Evolutionary conservation across 2,329 filamentous ascomycete species (phyloP).

Genomic region (Dothideomycetes sp.): DNA sequence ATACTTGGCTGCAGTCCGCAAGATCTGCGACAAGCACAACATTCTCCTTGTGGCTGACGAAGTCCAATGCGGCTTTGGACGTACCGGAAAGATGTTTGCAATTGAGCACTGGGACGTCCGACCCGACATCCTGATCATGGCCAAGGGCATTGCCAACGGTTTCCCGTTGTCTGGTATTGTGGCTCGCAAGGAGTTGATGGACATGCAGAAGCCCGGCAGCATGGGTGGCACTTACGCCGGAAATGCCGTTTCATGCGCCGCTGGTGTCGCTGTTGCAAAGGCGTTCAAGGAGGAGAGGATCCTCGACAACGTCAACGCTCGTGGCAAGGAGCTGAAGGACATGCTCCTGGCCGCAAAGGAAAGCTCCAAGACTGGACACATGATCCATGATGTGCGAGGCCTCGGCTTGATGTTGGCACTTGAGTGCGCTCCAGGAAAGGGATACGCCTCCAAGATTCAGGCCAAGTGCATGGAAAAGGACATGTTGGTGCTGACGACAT

Average conservation of each 20-base stretch:
- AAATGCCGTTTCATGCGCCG: slow-evolving; percentile 27
- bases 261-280: slow-evolving; percentile 24
- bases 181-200: slow-evolving; percentile 25
- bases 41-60: slow-evolving; percentile 34
- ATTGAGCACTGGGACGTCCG: slow-evolving; percentile 31
- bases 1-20: slow-evolving; percentile 25
- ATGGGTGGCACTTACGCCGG: slow-evolving; percentile 29
- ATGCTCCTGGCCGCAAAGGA: slow-evolving; percentile 15
- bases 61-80: slow-evolving; percentile 32
- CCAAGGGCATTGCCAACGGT: slow-evolving; percentile 17
- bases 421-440: slow-evolving; percentile 24
- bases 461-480: slow-evolving; percentile 27
- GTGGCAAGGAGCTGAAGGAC: slow-evolving; percentile 17
- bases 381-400: slow-evolving; percentile 27
- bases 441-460: slow-evolving; percentile 26
- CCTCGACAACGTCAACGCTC: slow-evolving; percentile 24
- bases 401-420: slow-evolving; percentile 28
- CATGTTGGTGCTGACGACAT: slow-evolving; percentile 28
- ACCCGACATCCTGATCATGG: slow-evolving; percentile 33
- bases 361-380: slow-evolving; percentile 17
- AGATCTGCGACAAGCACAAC: slow-evolving; percentile 32
- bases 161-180: slow-evolving; percentile 16
- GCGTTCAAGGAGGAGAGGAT: slow-evolving; percentile 26
- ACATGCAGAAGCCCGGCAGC: slow-evolving; percentile 23
- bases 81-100: slow-evolving; percentile 34